Evolutionary conservation across 2,329 filamentous ascomycete species (phyloP), one percentile per base, ranked within the genome.

Genomic region (Paramyrothecium roridum): DNA sequence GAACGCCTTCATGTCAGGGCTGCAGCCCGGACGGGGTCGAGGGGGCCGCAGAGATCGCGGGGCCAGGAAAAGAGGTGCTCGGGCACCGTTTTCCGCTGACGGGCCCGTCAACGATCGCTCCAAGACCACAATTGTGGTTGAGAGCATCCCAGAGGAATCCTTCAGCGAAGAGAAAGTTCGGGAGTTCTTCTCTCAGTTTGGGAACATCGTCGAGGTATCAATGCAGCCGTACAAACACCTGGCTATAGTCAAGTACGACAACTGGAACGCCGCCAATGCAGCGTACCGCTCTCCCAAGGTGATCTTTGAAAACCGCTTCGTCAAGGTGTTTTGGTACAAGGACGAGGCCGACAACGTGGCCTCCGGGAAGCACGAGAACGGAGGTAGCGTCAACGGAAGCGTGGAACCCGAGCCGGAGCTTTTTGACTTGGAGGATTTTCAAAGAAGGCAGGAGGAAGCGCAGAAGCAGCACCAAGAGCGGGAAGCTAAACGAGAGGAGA

Each of bases 291-390:
- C 88, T 10, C 90, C 90, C 0, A 91, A 91, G 65, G 87, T 86
- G 49, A 87, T 95, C 48, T 95, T 93, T 65, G 88, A 93, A 64
- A 95, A 93, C 62, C 80, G 90, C 12, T 95, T 95, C 63, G 90
- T 95, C 50, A 93, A 91, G 64, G 87, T 93, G 0, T 92, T 88
- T 64, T 93, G 90, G 90, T 81, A 85, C 66, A 87, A 84, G 62
- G 80, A 82, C 7, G 78, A 80, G 23, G 70, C 73, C 17, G 73
- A 78, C 19, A 52, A 49, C 3, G 16, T 62, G 46, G 65, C 64
- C 3, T 57, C 70, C 13, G 66, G 69, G 2, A 54, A 56, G 59
- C 63, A 53, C 33, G 60, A 34, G n/a, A 61, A 51, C 52, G 65
- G 23, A 59, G 54, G 62, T 11, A 72, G 70, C 48, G 69, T 67